Base-by-base conservation (phyloP, 116 monocot species). In the Phalaenopsis hybrid region DNA sequence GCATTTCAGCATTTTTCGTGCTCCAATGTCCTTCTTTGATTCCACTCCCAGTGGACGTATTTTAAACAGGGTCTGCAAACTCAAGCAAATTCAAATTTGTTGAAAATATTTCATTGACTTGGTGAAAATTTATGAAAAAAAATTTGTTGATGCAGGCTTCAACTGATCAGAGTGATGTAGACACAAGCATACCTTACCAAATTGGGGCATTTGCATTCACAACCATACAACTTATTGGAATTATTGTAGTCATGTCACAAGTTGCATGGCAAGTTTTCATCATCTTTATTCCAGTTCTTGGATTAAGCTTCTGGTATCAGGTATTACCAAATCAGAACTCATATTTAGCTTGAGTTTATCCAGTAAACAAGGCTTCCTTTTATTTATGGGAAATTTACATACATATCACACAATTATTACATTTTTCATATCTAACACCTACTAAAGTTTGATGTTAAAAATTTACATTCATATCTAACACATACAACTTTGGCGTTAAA, bases 21-120 rank as follows among this genome's bases (percentile, higher is more conserved):
- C 93, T 77, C 86, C 90, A 8, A 93, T 93, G 93, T 90, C 89
- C 23, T 93, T 90, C 77, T 92, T 88, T 48, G 90, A 89, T 87
- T 87, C 89, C 75, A 92, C 89, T 25, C 92, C 92, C 6, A 93
- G 88, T 41, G 96, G 96, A 0, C 89, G 96, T 12, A 96, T 96
- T 86, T 74, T 96, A 51, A 96, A 88, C 76, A 90, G 96, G 65
- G 96, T 93, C 84, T 81, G 86, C 48, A 50, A 74, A 63, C 0
- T n/a, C 17, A 23, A 49, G 75, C 5, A 61, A 15, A 10, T 79
- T 82, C 4, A 28, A 59, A 8, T 70, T 15, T 74, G 75, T 65
- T 28, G 0, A 25, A 43, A 33, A 16, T 51, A 31, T 48, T 45
- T 46, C 43, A 65, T 55, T 74, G 43, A 15, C 55, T 34, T 6